These are phyloP conservation scores for Podospora tetraspora DNA, from an alignment of 495 filamentous ascomycete species.

Conservation along the genomic window DNA sequence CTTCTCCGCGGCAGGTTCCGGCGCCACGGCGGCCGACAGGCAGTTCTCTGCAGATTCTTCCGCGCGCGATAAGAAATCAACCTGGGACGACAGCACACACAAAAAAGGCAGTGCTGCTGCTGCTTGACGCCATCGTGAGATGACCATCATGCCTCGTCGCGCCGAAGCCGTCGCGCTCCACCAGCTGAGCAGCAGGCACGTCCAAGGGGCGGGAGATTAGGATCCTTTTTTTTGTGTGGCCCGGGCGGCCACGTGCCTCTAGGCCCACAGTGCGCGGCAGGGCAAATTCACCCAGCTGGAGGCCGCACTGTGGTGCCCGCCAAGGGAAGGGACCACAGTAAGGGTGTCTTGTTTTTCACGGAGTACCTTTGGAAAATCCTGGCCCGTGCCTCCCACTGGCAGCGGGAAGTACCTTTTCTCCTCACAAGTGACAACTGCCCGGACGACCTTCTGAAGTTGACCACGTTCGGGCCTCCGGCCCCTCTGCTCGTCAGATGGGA, in stretches of 20 bases:
- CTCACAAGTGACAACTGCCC: not conserved
- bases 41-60: not conserved
- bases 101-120: not conserved
- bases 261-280: not conserved
- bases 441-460: not conserved
- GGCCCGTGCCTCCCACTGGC: too few relatives aligned
- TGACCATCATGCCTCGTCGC: conserved; percentile 15
- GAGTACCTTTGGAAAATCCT: not conserved
- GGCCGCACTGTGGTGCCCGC: conserved; percentile 9
- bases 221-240: conserved; percentile 31
- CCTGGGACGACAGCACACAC: not conserved
- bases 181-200: conserved; percentile 4
- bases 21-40: not conserved
- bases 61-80: not conserved
- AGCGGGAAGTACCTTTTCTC: not conserved
- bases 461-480: not conserved
- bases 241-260: conserved; percentile 41
- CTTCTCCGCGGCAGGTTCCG: not conserved
- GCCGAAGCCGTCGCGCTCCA: not conserved
- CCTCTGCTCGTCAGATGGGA: not conserved
- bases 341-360: not conserved
- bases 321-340: not conserved
- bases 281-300: not conserved
- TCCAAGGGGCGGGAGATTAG: conserved; percentile 34
- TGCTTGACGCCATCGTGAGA: conserved; percentile 15